Conservation (phyloP, 495 filamentous ascomycete genomes). For the Penicillium cosmopolitanum region DNA sequence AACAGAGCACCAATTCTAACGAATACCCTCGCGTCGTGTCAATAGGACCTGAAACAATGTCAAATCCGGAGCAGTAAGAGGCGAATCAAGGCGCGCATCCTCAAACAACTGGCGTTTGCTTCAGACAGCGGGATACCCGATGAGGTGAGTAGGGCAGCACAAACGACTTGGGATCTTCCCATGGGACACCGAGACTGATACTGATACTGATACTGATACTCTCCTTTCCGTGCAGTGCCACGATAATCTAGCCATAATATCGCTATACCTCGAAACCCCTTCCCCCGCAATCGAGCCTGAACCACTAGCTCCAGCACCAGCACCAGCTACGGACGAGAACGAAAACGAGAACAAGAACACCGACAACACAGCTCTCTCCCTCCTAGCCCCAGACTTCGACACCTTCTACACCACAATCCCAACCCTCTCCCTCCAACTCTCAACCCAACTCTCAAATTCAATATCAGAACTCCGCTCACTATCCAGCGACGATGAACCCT, state of each 20-base stretch:
- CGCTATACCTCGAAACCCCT: constrained; percentile 44
- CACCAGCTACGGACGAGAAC: constrained; percentile 8
- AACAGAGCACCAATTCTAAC: constrained; percentile 6
- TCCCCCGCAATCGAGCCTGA: constrained; percentile 28
- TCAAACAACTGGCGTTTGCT: constrained; percentile 40
- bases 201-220: background rate
- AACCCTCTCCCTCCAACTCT: constrained; percentile 29
- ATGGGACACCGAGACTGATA: background rate
- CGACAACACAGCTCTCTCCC: constrained; percentile 28
- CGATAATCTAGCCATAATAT: constrained; percentile 41
- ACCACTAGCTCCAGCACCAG: background rate
- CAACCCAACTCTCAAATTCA: constrained; percentile 29
- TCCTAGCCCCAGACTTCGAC: constrained; percentile 43
- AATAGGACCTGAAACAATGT: constrained; percentile 44
- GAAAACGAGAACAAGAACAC: constrained; percentile 4
- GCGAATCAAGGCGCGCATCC: constrained; percentile 39
- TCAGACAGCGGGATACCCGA: constrained; percentile 37
- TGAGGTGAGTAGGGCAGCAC: constrained; percentile 29
- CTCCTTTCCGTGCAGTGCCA: constrained; percentile 28
- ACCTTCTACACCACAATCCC: constrained; percentile 42
- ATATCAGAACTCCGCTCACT: constrained; percentile 34
- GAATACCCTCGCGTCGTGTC: background rate
- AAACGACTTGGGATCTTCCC: background rate
- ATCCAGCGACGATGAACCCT: constrained; percentile 24
- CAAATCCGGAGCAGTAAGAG: constrained; percentile 40